Percentiles rank a stretch among this genome's conserved stretches.
These are phyloP conservation scores for Phialocephala subalpina DNA, from an alignment of 2,329 filamentous ascomycete genomes.

Conservation along the genomic window DNA sequence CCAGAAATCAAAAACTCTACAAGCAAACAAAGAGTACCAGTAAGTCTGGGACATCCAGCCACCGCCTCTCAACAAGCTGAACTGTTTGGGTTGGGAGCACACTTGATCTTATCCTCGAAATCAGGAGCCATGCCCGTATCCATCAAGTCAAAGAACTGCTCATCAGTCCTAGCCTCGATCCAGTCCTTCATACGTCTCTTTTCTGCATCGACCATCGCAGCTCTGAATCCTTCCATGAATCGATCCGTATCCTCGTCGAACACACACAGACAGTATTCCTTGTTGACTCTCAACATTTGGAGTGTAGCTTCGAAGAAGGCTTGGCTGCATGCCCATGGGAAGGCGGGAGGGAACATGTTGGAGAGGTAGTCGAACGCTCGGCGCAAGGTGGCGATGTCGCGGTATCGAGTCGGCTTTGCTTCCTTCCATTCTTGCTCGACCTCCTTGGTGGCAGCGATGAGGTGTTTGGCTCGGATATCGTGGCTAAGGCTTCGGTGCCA, in stretches of 20 bases:
- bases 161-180: background rate
- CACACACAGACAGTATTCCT: background rate
- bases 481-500: background rate
- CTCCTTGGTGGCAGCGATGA: background rate
- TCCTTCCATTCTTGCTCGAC: background rate
- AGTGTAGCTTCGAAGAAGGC: conserved; percentile 6
- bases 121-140: background rate
- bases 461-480: background rate
- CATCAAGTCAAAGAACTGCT: conserved; percentile 10
- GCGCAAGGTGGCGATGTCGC: background rate
- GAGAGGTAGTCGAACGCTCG: conserved; percentile 2
- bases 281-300: background rate
- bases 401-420: background rate
- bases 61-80: background rate
- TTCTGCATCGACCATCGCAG: conserved; percentile 1
- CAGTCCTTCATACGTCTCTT: background rate
- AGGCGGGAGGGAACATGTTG: background rate
- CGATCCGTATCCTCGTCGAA: background rate
- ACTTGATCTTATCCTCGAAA: background rate
- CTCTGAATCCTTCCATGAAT: background rate
- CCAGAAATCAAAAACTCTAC: background rate
- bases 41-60: background rate
- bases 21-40: background rate
- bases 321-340: background rate
- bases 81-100: background rate